Conservation (phyloP, 495 filamentous ascomycete genomes). For the Trypethelium eluteriae region DNA sequence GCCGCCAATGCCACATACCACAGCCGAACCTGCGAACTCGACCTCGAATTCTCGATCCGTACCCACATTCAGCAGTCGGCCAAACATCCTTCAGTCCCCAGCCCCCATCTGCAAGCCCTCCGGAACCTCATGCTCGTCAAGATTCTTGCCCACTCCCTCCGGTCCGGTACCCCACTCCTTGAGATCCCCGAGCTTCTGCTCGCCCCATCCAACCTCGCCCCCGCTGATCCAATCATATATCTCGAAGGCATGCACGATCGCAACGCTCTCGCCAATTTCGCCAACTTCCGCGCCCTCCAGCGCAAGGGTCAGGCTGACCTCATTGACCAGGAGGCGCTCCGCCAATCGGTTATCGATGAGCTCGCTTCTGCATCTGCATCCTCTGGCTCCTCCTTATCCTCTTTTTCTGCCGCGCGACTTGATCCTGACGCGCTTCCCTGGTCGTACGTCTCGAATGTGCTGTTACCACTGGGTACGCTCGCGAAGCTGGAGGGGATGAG, state of each 20-base stretch:
- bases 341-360: too few species aligned
- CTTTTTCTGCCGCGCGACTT: too few species aligned
- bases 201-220: not conserved
- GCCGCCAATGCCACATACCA: conserved; percentile 6
- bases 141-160: not conserved
- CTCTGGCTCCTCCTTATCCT: too few species aligned
- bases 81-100: not conserved
- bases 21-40: not conserved
- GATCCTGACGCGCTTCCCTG: too few species aligned
- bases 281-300: too few species aligned
- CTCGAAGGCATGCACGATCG: too few species aligned
- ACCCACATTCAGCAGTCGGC: not conserved
- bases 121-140: not conserved
- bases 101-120: not conserved
- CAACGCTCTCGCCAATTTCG: too few species aligned
- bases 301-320: too few species aligned
- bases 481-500: conserved; percentile 12
- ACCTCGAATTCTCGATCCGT: conserved; percentile 8
- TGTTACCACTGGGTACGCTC: not conserved
- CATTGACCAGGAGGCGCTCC: too few species aligned
- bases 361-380: too few species aligned
- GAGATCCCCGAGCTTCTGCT: not conserved
- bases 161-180: not conserved
- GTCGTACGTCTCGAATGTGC: not conserved
- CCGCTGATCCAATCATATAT: not conserved